Evolutionary conservation across 2,329 filamentous ascomycete genomes (phyloP).

Genomic region (Ophiosphaerella narmari): DNA sequence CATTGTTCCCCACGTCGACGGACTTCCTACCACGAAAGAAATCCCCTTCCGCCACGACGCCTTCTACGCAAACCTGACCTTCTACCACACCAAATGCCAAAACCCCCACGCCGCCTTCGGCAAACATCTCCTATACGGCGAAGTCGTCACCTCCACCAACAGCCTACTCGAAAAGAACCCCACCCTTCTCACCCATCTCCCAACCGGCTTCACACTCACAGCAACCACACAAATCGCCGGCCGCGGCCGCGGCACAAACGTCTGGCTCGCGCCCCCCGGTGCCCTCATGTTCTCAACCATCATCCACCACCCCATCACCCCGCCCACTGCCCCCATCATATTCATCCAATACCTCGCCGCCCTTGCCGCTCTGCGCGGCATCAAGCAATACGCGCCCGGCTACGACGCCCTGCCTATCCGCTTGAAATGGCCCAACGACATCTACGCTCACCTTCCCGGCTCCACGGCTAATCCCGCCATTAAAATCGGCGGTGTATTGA

Average conservation of each 20-base stretch:
- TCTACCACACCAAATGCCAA: conserved; percentile 65
- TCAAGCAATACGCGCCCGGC: conserved; percentile 76
- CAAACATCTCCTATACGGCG: conserved; percentile 78
- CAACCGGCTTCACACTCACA: conserved; percentile 83
- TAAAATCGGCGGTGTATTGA: conserved; percentile 91
- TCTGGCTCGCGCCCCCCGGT: conserved; percentile 91
- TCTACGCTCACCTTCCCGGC: conserved; percentile 59
- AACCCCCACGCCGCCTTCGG: conserved; percentile 71
- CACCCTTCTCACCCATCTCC: conserved; percentile 73
- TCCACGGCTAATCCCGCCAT: conserved; percentile 64
- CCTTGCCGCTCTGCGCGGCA: conserved; percentile 81
- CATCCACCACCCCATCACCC: conserved; percentile 80
- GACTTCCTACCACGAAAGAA: conserved; percentile 69
- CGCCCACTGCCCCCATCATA: conserved; percentile 75
- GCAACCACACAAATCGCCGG: conserved; percentile 88
- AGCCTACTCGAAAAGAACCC: conserved; percentile 93
- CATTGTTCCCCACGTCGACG: conserved; percentile 72
- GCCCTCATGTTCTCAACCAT: conserved; percentile 86
- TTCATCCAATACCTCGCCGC: conserved; percentile 94
- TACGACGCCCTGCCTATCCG: conserved; percentile 79
- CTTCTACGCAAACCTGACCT: conserved; percentile 73
- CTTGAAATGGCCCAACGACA: conserved; percentile 97
- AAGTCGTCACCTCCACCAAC: conserved; percentile 92
- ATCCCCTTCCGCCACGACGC: conserved; percentile 87
- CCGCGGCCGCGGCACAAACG: conserved; percentile 85